Conservation (phyloP, 2,329 filamentous ascomycete genomes). For the Pestalotiopsis sp. region DNA sequence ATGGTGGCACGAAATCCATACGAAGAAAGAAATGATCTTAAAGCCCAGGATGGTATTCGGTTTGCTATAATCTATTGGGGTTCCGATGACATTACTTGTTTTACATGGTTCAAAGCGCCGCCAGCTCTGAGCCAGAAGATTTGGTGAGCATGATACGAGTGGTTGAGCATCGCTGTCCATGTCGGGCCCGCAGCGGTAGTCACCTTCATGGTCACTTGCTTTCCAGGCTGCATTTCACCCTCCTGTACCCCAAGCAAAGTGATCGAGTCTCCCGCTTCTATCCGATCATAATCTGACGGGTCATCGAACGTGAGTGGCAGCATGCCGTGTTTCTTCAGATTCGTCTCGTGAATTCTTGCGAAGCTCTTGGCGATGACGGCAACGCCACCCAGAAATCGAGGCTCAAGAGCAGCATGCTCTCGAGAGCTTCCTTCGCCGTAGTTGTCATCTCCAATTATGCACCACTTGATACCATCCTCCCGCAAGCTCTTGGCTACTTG, state of each 20-base stretch:
- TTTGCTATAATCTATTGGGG: background rate
- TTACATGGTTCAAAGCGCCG: slow-evolving; percentile 75
- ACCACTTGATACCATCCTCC: slow-evolving; percentile 93
- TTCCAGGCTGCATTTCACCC: slow-evolving; percentile 88
- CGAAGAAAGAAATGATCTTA: too few relatives aligned
- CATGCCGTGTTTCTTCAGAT: slow-evolving; percentile 99
- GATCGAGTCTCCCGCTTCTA: slow-evolving; percentile 85
- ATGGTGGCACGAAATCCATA: too few relatives aligned
- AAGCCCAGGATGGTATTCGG: too few relatives aligned
- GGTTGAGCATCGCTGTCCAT: slow-evolving; percentile 82
- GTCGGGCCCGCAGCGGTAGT: slow-evolving; percentile 84
- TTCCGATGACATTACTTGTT: background rate
- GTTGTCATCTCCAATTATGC: slow-evolving; percentile 99
- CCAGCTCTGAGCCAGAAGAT: slow-evolving; percentile 99
- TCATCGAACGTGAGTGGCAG: slow-evolving; percentile 94
- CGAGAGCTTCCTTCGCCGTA: slow-evolving; percentile 97
- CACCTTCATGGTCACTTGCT: slow-evolving; percentile 89
- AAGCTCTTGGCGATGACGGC: slow-evolving; percentile 96
- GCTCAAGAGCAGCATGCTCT: slow-evolving; percentile 98
- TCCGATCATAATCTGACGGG: slow-evolving; percentile 97
- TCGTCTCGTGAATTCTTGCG: slow-evolving; percentile 99
- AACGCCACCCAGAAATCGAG: slow-evolving; percentile 92
- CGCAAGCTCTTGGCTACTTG: slow-evolving; percentile 98
- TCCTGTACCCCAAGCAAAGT: slow-evolving; percentile 73
- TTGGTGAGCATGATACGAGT: slow-evolving; percentile 98